Evolutionary conservation across 768 basidiomycete genomes (phyloP).

Genomic region (Suillus alpinus): DNA sequence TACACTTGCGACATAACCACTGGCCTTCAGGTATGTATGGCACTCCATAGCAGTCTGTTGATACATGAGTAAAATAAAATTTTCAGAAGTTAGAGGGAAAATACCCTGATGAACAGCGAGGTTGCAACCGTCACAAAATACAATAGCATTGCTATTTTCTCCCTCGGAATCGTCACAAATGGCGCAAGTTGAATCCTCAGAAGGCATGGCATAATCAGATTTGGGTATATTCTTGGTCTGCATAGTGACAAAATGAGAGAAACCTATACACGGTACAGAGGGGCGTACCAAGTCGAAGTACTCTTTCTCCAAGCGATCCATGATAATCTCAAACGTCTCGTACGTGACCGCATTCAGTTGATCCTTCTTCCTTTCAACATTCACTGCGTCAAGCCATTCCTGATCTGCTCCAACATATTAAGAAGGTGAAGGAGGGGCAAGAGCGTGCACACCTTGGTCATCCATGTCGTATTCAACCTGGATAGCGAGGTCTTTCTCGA

Average conservation of each 20-base stretch:
- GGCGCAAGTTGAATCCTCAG: constrained; percentile 94
- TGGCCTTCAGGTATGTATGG: constrained; percentile 99
- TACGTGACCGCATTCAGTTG: constrained; percentile 68
- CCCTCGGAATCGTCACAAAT: constrained; percentile 98
- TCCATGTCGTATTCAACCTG: constrained; percentile 99
- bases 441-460: constrained; percentile 72
- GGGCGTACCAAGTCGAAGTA: constrained; percentile 89
- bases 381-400: constrained; percentile 89
- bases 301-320: constrained; percentile 98
- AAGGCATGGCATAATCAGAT: constrained; percentile 80
- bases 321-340: constrained; percentile 92
- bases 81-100: constrained; percentile 11
- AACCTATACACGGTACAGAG: constrained; percentile 3
- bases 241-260: constrained; percentile 1
- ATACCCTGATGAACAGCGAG: constrained; percentile 98
- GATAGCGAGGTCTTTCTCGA: constrained; percentile 86
- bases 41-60: constrained; percentile 93
- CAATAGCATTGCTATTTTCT: constrained; percentile 98
- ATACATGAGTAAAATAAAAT: neutral
- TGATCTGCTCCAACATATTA: constrained; percentile 54
- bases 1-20: constrained; percentile 98
- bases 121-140: constrained; percentile 99
- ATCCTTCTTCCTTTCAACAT: constrained; percentile 77
- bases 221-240: constrained; percentile 95
- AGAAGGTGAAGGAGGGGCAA: constrained; percentile 2